A percentile compares a stretch with the other conserved stretches of the same genome.
Evolutionary conservation across 306 rosid species (phyloP).

Genomic region (Adenanthera pavonina): DNA sequence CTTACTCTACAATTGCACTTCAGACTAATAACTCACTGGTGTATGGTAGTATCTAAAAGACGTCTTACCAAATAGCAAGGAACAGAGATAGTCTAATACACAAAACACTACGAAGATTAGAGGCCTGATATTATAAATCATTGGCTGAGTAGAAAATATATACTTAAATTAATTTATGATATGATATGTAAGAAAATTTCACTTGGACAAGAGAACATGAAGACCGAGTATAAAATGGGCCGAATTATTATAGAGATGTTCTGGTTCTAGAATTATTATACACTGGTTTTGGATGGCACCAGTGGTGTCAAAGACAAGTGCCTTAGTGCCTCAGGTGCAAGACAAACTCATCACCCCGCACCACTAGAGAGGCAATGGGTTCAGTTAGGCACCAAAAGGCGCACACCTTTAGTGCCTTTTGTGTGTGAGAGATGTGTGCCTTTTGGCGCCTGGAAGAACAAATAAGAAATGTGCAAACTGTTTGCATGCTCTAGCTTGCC

Average conservation of each 20-base stretch:
- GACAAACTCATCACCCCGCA: too few relatives aligned
- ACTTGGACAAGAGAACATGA: background rate
- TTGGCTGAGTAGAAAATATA: background rate
- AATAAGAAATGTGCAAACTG: too few relatives aligned
- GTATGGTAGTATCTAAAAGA: background rate
- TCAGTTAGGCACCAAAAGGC: too few relatives aligned
- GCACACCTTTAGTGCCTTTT: too few relatives aligned
- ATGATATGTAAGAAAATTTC: background rate
- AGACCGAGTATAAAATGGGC: constrained; percentile 15
- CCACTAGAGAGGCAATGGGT: too few relatives aligned
- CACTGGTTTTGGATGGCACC: background rate
- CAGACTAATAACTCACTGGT: background rate
- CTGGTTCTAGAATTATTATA: background rate
- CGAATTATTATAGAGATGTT: constrained; percentile 8
- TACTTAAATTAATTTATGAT: background rate
- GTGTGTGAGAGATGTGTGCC: too few relatives aligned
- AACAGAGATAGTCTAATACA: background rate
- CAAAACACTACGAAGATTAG: background rate
- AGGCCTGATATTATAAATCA: background rate
- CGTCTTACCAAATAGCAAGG: background rate
- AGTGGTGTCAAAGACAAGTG: too few relatives aligned
- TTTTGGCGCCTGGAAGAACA: too few relatives aligned
- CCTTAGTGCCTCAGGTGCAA: too few relatives aligned
- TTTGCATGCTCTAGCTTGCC: too few relatives aligned
- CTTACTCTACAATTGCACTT: background rate